These are phyloP conservation scores for Talaromyces sp. DNA, from an alignment of 2,329 filamentous ascomycete species.

Conservation along the genomic window DNA sequence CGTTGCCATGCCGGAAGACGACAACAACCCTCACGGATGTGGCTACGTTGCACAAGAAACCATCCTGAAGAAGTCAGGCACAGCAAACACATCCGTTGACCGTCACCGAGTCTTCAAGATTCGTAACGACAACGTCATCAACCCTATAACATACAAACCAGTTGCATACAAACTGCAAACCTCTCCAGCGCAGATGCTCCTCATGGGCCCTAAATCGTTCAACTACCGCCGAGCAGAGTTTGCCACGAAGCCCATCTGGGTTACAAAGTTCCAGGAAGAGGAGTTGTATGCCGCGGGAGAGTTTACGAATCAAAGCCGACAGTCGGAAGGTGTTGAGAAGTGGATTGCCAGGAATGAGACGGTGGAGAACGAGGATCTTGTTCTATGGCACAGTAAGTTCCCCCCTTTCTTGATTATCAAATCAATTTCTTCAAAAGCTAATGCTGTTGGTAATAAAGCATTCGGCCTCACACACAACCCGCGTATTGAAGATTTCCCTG, in stretches of 20 bases:
- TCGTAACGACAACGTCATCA: slow-evolving; percentile 49
- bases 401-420: slow-evolving; percentile 25
- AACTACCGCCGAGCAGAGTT: slow-evolving; percentile 51
- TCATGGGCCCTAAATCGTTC: slow-evolving; percentile 50
- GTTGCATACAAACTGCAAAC: slow-evolving; percentile 54
- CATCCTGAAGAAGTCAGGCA: slow-evolving; percentile 46
- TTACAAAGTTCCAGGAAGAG: slow-evolving; percentile 48
- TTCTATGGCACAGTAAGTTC: slow-evolving; percentile 40
- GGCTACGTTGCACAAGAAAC: slow-evolving; percentile 48
- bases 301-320: slow-evolving; percentile 50
- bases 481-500: slow-evolving; percentile 61
- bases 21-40: slow-evolving; percentile 53
- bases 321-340: slow-evolving; percentile 35
- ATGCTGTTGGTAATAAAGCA: slow-evolving; percentile 20
- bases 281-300: slow-evolving; percentile 51
- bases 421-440: neutral
- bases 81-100: slow-evolving; percentile 45
- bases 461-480: slow-evolving; percentile 61
- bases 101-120: slow-evolving; percentile 54
- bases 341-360: slow-evolving; percentile 29
- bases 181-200: slow-evolving; percentile 51
- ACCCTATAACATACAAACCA: slow-evolving; percentile 50
- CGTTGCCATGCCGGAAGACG: slow-evolving; percentile 53
- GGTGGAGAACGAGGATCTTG: slow-evolving; percentile 39
- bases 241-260: slow-evolving; percentile 53